phyloP scores from a whole-genome alignment of 352 stramenopile species.

The Phytophthora pluvialis region DNA sequence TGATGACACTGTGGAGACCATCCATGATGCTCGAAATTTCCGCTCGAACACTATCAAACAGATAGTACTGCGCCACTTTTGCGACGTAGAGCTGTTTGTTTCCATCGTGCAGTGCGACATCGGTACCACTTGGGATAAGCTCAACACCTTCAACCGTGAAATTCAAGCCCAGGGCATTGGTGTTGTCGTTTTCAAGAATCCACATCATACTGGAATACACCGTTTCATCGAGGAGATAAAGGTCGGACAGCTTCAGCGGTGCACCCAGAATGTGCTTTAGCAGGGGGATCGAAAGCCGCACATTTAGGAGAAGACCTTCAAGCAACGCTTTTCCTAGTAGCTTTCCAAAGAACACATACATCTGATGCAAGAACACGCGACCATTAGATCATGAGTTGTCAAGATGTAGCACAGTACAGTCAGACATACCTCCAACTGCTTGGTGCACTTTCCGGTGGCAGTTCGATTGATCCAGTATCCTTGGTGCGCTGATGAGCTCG shows the following conservation, averaged over 20 bases:
- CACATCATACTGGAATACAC: constrained; percentile 72
- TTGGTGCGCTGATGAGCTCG: constrained; percentile 50
- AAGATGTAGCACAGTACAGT: background rate
- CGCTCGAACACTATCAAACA: constrained; percentile 91
- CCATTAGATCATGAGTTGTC: constrained; percentile 6
- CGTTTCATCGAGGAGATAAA: constrained; percentile 77
- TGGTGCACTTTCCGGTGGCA: constrained; percentile 22
- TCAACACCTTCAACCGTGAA: constrained; percentile 69
- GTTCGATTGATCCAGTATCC: constrained; percentile 74
- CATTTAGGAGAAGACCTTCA: constrained; percentile 74
- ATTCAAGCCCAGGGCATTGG: constrained; percentile 62
- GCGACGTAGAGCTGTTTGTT: constrained; percentile 96
- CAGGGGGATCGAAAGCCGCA: constrained; percentile 66
- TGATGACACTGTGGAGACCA: constrained; percentile 96
- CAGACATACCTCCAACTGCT: constrained; percentile 49
- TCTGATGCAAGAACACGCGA: constrained; percentile 34
- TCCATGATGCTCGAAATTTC: constrained; percentile 87
- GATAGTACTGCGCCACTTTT: constrained; percentile 94
- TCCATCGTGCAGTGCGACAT: constrained; percentile 88
- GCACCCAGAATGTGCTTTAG: constrained; percentile 74
- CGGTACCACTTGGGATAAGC: constrained; percentile 62
- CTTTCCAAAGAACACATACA: constrained; percentile 86
- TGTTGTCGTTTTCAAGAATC: constrained; percentile 62
- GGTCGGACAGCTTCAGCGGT: constrained; percentile 61
- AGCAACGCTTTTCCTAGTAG: constrained; percentile 73